Percentiles rank a stretch among this genome's conserved stretches.
Conservation (phyloP, 2,329 filamentous ascomycete genomes). For the Aspergillus clavatus region DNA sequence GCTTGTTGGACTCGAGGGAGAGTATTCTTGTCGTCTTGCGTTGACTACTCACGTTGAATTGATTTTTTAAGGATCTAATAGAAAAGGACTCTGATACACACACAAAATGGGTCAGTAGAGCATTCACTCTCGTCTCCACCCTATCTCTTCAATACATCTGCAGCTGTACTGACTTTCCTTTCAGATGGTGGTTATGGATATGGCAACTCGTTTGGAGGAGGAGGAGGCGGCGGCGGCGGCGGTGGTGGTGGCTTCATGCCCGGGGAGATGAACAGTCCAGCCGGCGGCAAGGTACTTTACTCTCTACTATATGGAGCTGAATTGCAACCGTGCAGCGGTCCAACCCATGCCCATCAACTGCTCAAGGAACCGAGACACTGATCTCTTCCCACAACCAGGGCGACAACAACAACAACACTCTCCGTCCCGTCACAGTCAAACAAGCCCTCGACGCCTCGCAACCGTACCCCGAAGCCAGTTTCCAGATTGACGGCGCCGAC, state of each 20-base stretch:
- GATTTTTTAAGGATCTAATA: neutral
- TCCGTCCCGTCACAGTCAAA: constrained; percentile 92
- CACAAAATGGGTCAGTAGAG: neutral
- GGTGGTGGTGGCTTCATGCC: constrained; percentile 59
- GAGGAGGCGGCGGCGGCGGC: too few relatives aligned
- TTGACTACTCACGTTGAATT: neutral
- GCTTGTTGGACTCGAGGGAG: too few relatives aligned
- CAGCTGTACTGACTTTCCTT: neutral
- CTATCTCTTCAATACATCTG: too few relatives aligned
- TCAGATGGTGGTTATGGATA: constrained; percentile 42
- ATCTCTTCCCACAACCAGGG: constrained; percentile 9
- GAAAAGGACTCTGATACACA: neutral
- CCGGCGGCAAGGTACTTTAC: constrained; percentile 36
- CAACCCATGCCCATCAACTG: too few relatives aligned
- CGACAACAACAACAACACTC: constrained; percentile 69
- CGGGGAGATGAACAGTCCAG: constrained; percentile 47
- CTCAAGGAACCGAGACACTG: neutral
- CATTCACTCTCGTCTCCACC: neutral
- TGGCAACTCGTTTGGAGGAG: constrained; percentile 51
- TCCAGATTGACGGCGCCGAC: constrained; percentile 73
- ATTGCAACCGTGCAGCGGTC: too few relatives aligned
- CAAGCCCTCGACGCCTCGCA: constrained; percentile 81
- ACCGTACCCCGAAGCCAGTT: constrained; percentile 68
- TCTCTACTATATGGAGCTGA: neutral
- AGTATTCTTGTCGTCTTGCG: too few relatives aligned